phyloP scores from a whole-genome alignment of 129 eudicot species.

The Centaurea solstitialis region DNA sequence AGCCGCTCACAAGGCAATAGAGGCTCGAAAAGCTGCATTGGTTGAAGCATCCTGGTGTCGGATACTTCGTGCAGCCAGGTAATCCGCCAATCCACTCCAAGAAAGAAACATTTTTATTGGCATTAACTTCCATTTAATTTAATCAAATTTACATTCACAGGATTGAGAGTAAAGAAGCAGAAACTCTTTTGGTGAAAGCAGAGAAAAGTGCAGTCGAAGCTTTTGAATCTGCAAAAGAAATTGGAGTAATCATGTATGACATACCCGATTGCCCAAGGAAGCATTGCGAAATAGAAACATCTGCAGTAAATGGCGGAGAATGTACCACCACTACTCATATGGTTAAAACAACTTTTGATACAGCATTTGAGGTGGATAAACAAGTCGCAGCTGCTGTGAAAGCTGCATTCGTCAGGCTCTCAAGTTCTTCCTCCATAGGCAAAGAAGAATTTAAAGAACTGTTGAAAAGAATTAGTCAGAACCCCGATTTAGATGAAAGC shows the following conservation, averaged over 20 bases:
- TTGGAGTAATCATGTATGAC: conserved; percentile 88
- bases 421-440: conserved; percentile 53
- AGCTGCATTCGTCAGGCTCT: conserved; percentile 81
- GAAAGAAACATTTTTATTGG: neutral
- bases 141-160: conserved; percentile 32
- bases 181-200: conserved; percentile 55
- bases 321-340: conserved; percentile 47
- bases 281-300: conserved; percentile 59
- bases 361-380: conserved; percentile 92
- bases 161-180: conserved; percentile 80
- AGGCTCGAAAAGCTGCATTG: conserved; percentile 91
- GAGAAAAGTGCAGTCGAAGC: conserved; percentile 76
- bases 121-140: neutral
- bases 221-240: conserved; percentile 78
- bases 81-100: neutral
- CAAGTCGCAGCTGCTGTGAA: conserved; percentile 95
- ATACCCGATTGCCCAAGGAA: conserved; percentile 51
- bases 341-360: conserved; percentile 75
- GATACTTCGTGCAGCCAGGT: conserved; percentile 86
- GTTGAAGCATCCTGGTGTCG: conserved; percentile 99
- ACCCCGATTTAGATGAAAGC: conserved; percentile 64
- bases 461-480: conserved; percentile 69
- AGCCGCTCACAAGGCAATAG: conserved; percentile 86
- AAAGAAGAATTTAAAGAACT: conserved; percentile 73
- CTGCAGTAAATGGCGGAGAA: conserved; percentile 51